A percentile compares a stretch with the other conserved stretches of the same genome.
Evolutionary conservation across 805 yeast species (phyloP).

Genomic region (Teunomyces cretensis): DNA sequence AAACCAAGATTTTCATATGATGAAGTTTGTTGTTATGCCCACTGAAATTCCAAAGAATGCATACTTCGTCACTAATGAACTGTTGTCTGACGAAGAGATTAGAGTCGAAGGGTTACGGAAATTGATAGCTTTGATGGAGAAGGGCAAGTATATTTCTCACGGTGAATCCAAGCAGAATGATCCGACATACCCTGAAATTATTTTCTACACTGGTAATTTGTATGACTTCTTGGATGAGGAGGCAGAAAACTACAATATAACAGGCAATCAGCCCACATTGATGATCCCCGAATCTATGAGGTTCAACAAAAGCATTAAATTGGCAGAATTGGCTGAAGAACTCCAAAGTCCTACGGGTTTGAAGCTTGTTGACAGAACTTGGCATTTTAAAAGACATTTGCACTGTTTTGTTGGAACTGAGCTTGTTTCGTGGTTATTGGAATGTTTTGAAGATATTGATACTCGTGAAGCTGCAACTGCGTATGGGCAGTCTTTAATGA

Average conservation of each 20-base stretch:
- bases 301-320: constrained; percentile 50
- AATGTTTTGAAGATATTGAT: constrained; percentile 74
- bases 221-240: constrained; percentile 57
- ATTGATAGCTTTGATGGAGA: constrained; percentile 60
- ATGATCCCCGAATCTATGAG: constrained; percentile 35
- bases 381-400: constrained; percentile 84
- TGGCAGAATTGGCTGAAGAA: constrained; percentile 58
- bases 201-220: constrained; percentile 84
- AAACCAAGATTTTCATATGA: constrained; percentile 55
- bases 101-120: constrained; percentile 85
- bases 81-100: constrained; percentile 78
- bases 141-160: constrained; percentile 46
- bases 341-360: constrained; percentile 69
- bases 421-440: constrained; percentile 80
- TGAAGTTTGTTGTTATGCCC: constrained; percentile 85
- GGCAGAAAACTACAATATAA: constrained; percentile 41
- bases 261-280: constrained; percentile 35
- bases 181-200: constrained; percentile 69
- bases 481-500: constrained; percentile 79
- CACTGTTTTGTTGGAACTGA: constrained; percentile 85
- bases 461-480: constrained; percentile 79
- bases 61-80: constrained; percentile 53
- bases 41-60: constrained; percentile 63
- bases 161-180: constrained; percentile 30
- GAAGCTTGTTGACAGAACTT: constrained; percentile 70